Base-by-base conservation (phyloP, 257 asterid species). In the Solanum appendiculatum region DNA sequence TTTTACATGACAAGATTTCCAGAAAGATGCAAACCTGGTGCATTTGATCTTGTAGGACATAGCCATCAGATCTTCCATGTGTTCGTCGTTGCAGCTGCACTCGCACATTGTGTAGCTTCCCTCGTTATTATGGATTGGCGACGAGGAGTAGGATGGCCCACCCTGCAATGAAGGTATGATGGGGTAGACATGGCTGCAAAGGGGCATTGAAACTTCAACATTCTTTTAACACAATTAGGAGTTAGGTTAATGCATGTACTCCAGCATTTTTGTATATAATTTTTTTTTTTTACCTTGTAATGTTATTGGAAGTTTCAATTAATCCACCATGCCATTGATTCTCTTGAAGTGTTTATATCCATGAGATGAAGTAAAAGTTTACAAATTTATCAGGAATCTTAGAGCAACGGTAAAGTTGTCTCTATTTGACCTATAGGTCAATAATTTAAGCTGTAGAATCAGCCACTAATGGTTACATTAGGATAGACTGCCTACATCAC, bases 21-120 rank as follows among this genome's bases (percentile, higher is more conserved):
- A 0, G 98, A 97, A 92, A 94, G 97, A 86, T 94, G 98, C 97
- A 92, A 80, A 80, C 99, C 99, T 5, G 99, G 99, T 16, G 88
- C 89, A 4, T 95, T 96, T 87, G 99, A 96, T 72, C 92, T 95
- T 39, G 93, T 96, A 20, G 99, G 99, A 0, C 98, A 95, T 37
- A 96, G 99, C 87, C 99, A 96, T 91, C 99, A 97, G 89, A 95
- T 97, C 54, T 97, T 97, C 81, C 99, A 97, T 51, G 92, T 92
- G 7, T 90, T 96, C 10, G 97, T 96, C 6, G 97, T 95, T 33
- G 96, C 93, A 2, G 99, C 98, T 0, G 99, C 99, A 0, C 88
- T 96, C n/a, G 93, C 94, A 2, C 99, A 96, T 80, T 85, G 92
- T 36, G 95, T 88, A 0, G 98, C 98, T 77, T 93, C 95, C 12